Percentiles rank a stretch among this genome's conserved stretches.
Evolutionary conservation across 257 asterid genomes (phyloP).

Genomic region (Cruciata laevipes): DNA sequence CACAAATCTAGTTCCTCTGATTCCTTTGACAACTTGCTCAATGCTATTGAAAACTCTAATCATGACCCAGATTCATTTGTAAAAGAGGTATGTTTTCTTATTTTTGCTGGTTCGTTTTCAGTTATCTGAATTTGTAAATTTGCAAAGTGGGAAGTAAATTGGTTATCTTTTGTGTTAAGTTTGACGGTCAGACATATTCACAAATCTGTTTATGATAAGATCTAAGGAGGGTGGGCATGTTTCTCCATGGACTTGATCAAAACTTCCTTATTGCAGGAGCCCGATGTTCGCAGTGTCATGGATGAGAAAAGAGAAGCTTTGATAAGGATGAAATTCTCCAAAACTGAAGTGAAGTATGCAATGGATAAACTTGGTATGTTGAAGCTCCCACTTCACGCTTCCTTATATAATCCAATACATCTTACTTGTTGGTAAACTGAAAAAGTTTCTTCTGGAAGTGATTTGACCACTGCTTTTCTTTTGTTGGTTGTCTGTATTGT

Average conservation of each 20-base stretch:
- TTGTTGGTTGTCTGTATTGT: too few relatives aligned
- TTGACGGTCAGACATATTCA: background rate
- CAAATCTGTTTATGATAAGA: background rate
- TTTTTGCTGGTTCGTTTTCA: background rate
- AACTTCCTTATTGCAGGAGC: conserved; percentile 53
- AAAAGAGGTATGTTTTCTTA: conserved; percentile 44
- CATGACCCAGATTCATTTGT: conserved; percentile 18
- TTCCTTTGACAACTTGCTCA: conserved; percentile 41
- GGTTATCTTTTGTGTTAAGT: background rate
- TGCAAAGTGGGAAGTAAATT: background rate
- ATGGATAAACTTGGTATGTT: conserved; percentile 77
- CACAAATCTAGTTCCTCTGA: conserved; percentile 42
- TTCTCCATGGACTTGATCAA: background rate
- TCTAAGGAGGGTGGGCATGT: background rate
- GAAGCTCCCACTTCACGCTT: conserved; percentile 5
- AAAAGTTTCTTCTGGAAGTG: background rate
- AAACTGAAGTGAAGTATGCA: conserved; percentile 66
- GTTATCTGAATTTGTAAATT: background rate
- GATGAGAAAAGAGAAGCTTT: conserved; percentile 46
- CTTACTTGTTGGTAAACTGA: too few relatives aligned
- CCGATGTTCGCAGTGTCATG: conserved; percentile 30
- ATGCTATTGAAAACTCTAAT: conserved; percentile 24
- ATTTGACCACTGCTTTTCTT: background rate
- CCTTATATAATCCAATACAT: background rate
- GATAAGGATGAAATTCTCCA: conserved; percentile 76